These are phyloP conservation scores for Pestalotiopsis sp. DNA, from an alignment of 2,329 filamentous ascomycete genomes.

Conservation along the genomic window DNA sequence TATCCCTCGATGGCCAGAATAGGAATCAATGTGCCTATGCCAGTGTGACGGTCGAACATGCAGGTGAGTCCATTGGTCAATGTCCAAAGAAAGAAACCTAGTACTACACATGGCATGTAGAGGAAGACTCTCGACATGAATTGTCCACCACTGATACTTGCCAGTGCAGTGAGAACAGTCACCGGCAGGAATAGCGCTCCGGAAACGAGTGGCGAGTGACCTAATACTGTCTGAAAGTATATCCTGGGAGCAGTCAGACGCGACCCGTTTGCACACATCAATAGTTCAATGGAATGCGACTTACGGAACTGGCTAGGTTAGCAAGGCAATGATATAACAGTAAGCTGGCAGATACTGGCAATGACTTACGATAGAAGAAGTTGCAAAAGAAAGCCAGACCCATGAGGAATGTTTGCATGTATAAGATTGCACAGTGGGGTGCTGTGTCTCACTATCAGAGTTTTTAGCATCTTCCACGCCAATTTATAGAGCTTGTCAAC, in stretches of 20 bases:
- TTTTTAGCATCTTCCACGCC: too few species aligned
- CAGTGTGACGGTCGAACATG: not conserved
- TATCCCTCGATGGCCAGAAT: not conserved
- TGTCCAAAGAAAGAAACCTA: not conserved
- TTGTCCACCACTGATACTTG: not conserved
- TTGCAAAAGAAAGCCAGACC: not conserved
- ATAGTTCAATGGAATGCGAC: not conserved
- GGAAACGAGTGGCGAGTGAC: not conserved
- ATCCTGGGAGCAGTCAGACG: not conserved
- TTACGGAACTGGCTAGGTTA: not conserved
- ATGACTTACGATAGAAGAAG: not conserved
- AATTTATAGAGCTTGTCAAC: too few species aligned
- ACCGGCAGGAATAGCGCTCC: not conserved
- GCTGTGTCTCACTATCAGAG: slow-evolving; percentile 41
- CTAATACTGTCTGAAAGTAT: not conserved
- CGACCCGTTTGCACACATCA: too few species aligned
- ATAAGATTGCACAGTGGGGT: not conserved
- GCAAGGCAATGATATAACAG: not conserved
- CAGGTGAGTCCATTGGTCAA: not conserved
- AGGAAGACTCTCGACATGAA: not conserved
- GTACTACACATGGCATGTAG: not conserved
- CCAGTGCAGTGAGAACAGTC: not conserved
- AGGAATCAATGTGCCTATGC: not conserved
- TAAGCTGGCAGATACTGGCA: not conserved
- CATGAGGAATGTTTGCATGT: not conserved